Percentiles rank a stretch among this genome's conserved stretches.
phyloP scores from a whole-genome alignment of 1,139 yeast genomes.

The Geotrichum aggregatum region DNA sequence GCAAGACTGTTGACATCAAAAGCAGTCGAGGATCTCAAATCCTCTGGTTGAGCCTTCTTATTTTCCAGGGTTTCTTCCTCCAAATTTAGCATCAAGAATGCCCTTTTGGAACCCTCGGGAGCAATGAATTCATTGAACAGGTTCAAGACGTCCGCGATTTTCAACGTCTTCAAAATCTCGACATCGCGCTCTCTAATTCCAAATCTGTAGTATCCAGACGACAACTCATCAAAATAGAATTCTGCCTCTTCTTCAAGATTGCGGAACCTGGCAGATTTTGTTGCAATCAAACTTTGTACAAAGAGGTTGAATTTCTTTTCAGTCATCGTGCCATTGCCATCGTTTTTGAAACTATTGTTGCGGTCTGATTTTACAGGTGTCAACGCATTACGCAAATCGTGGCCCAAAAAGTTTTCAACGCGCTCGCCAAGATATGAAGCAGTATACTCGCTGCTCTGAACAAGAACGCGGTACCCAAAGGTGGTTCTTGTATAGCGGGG shows the following conservation, averaged over 20 bases:
- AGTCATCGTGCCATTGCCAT: slow-evolving; percentile 43
- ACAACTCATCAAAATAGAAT: slow-evolving; percentile 62
- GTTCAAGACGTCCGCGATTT: slow-evolving; percentile 53
- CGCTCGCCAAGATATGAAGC: slow-evolving; percentile 74
- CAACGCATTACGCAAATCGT: neutral
- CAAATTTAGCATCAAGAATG: no score
- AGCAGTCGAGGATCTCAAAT: no score
- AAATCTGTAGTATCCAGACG: slow-evolving; percentile 76
- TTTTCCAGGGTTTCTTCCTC: no score
- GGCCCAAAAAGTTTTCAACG: slow-evolving; percentile 59
- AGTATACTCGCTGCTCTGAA: slow-evolving; percentile 73
- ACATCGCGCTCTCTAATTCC: slow-evolving; percentile 53
- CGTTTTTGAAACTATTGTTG: slow-evolving; percentile 32
- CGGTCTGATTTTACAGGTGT: no score
- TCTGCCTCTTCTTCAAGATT: slow-evolving; percentile 72
- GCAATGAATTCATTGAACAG: slow-evolving; percentile 51
- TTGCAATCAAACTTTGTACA: slow-evolving; percentile 61
- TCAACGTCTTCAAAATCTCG: slow-evolving; percentile 48
- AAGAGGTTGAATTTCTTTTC: slow-evolving; percentile 64
- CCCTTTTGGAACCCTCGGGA: slow-evolving; percentile 27
- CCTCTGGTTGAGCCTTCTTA: no score
- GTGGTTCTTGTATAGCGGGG: slow-evolving; percentile 65
- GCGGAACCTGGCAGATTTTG: slow-evolving; percentile 66
- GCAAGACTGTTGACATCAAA: no score
- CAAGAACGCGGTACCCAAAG: slow-evolving; percentile 68